phyloP scores from a whole-genome alignment of 1,284 basidiomycete genomes.

The Wallemia ichthyophaga region DNA sequence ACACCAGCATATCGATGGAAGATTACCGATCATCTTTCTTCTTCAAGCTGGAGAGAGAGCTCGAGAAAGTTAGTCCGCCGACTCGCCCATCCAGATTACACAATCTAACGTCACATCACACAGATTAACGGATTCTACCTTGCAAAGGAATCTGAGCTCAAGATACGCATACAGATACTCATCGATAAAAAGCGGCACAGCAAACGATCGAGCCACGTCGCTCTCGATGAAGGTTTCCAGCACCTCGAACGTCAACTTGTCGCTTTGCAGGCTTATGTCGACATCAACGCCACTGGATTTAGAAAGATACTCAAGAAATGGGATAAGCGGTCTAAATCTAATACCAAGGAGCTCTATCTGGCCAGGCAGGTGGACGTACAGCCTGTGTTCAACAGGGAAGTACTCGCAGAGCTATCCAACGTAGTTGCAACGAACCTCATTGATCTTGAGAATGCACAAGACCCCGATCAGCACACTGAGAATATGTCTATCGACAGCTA shows the following conservation, averaged over 20 bases:
- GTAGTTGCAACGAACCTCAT: slow-evolving; percentile 76
- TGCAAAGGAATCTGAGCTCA: slow-evolving; percentile 86
- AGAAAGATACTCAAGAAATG: slow-evolving; percentile 97
- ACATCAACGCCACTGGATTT: slow-evolving; percentile 92
- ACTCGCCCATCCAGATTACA: not conserved
- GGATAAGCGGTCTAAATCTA: slow-evolving; percentile 83
- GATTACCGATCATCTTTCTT: slow-evolving; percentile 95
- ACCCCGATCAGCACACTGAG: slow-evolving; percentile 29
- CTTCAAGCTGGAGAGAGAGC: slow-evolving; percentile 89
- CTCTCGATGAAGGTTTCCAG: slow-evolving; percentile 83
- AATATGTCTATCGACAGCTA: slow-evolving; percentile 20
- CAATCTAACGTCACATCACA: not conserved
- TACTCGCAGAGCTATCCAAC: slow-evolving; percentile 71
- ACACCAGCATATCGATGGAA: slow-evolving; percentile 29
- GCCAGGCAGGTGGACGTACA: slow-evolving; percentile 93
- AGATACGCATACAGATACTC: slow-evolving; percentile 64
- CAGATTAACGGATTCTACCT: slow-evolving; percentile 99
- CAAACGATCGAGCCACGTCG: slow-evolving; percentile 21
- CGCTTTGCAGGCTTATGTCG: slow-evolving; percentile 53
- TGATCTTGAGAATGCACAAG: slow-evolving; percentile 42
- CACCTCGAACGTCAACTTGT: slow-evolving; percentile 38
- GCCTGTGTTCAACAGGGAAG: slow-evolving; percentile 88
- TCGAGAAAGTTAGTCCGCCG: slow-evolving; percentile 52
- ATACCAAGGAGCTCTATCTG: slow-evolving; percentile 85
- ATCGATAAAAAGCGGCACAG: slow-evolving; percentile 43